phyloP scores from a whole-genome alignment of 1,139 yeast genomes.

The Yamadazyma oceani region DNA sequence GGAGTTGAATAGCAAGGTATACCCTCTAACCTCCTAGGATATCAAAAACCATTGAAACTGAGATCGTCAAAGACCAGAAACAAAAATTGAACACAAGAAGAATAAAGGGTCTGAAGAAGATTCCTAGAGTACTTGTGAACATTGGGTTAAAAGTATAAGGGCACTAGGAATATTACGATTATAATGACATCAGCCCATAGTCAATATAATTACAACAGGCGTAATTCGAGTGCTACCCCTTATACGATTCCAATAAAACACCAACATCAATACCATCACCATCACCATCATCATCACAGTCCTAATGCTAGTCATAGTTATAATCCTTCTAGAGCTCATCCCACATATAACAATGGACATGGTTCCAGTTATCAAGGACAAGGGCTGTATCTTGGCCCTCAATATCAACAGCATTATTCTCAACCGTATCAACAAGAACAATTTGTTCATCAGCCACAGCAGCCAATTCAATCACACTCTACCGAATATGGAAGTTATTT shows the following conservation, averaged over 20 bases:
- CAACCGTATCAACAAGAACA: not conserved
- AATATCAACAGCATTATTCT: not conserved
- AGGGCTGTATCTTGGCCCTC: not conserved
- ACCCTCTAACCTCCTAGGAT: too few species aligned
- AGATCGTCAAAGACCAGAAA: too few species aligned
- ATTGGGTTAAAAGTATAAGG: too few species aligned
- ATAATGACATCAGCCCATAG: slow-evolving; percentile 26
- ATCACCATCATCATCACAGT: slow-evolving; percentile 7
- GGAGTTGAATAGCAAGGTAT: too few species aligned
- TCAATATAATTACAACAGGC: slow-evolving; percentile 33
- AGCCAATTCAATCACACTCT: too few species aligned
- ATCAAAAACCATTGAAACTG: too few species aligned
- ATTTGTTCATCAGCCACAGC: too few species aligned
- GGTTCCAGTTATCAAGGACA: slow-evolving; percentile 1
- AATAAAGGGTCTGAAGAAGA: too few species aligned
- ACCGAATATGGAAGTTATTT: too few species aligned
- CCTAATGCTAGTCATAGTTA: slow-evolving; percentile 5
- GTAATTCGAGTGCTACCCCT: slow-evolving; percentile 34
- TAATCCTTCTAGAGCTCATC: slow-evolving; percentile 1
- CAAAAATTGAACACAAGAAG: too few species aligned
- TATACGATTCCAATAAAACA: slow-evolving; percentile 36
- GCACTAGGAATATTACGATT: not conserved
- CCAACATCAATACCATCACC: slow-evolving; percentile 20
- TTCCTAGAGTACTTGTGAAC: too few species aligned
- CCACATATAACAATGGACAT: too few species aligned